Base-by-base conservation (phyloP, 306 rosid genomes). In the Prinsepia uniflora region DNA sequence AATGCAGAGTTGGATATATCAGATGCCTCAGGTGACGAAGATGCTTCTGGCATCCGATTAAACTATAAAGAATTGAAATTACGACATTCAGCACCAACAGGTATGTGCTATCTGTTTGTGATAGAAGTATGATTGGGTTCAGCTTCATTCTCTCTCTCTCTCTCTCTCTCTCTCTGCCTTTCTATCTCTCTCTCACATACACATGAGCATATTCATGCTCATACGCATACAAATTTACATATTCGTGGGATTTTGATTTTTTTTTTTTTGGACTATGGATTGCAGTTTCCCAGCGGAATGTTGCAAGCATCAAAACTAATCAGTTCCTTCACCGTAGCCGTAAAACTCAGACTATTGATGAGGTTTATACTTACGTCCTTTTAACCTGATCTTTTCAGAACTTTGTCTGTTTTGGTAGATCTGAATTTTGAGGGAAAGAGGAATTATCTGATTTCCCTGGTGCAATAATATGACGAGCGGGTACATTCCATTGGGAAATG, bases 21-120 rank as follows among this genome's bases (percentile, higher is more conserved):
- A 69, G 97, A 95, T 39, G 98, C 84, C 67, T 92, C 96, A 17
- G 98, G 96, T 42, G 99, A 95, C 63, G 99, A 95, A 78, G 90
- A 91, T 86, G 92, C 83, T 67, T 78, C 82, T 4, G 89, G 75
- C 60, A 77, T 61, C 64, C 82, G 77, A 75, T 81, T 65, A 91
- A 86, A 80, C 65, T 80, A 75, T 67, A 88, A 83, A 85, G 85
- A 81, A 65, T 83, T 91, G 82, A 96, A 79, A 65, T 83, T 70
- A 74, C 81, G 53, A 78, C 90, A 54, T 42, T 85, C 86, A 24
- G 67, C 63, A 40, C 86, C 86, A 24, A 67, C 63, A 40, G 88
- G 99, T 86, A 75, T 83, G 76, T 74, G 45, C 49, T 65, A 55
- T 71, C 65, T 73, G 54, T 73, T 66, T 59, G 48, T 68, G 52